Conservation (phyloP, 2,329 filamentous ascomycete genomes). For the Cercospora berteroae region DNA sequence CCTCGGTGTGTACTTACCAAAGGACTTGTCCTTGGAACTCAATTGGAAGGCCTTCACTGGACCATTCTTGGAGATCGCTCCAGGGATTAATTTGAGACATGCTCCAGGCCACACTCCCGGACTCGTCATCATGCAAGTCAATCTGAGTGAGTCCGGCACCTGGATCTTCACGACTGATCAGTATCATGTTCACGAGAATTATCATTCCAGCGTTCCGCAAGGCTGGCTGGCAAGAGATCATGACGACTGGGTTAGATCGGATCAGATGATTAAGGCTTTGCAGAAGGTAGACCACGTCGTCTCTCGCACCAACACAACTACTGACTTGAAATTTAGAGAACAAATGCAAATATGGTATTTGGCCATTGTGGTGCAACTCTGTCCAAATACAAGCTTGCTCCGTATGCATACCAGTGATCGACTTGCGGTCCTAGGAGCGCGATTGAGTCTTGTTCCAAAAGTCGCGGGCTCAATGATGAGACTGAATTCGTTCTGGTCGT, state of each 20-base stretch:
- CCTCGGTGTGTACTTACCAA: conserved; percentile 35
- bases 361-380: conserved; percentile 28
- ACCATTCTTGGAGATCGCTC: conserved; percentile 36
- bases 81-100: conserved; percentile 38
- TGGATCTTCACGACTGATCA: conserved; percentile 40
- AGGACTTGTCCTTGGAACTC: conserved; percentile 40
- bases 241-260: conserved; percentile 35
- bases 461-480: background rate
- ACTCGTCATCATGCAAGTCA: conserved; percentile 40
- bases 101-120: conserved; percentile 41
- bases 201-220: conserved; percentile 36
- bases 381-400: conserved; percentile 24
- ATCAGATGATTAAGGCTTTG: conserved; percentile 29
- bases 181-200: conserved; percentile 42
- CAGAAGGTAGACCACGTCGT: no score
- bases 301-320: no score
- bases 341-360: conserved; percentile 28
- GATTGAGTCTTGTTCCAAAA: background rate
- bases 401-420: conserved; percentile 20
- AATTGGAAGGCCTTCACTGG: conserved; percentile 41
- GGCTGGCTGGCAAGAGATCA: conserved; percentile 42
- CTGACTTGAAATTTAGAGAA: no score
- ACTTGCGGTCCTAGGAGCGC: background rate
- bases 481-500: background rate
- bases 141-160: conserved; percentile 37